Conservation (phyloP, 2,329 filamentous ascomycete species). For the Beauveria sp. region DNA sequence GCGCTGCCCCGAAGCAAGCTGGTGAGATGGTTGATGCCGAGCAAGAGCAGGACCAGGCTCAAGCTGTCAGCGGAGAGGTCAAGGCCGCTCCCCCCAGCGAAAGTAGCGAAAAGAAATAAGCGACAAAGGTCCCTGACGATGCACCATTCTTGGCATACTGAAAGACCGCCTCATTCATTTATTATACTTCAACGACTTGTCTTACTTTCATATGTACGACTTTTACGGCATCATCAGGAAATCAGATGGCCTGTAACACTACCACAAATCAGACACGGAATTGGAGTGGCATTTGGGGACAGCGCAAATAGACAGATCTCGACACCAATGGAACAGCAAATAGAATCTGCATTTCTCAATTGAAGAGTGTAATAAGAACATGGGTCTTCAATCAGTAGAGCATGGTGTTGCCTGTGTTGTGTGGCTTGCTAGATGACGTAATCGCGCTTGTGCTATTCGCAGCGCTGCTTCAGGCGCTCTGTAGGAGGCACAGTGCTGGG, state of each 20-base stretch:
- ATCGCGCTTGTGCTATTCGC: not conserved
- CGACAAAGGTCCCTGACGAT: not conserved
- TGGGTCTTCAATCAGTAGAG: too few species aligned
- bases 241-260: slow-evolving; percentile 11
- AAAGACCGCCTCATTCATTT: slow-evolving; percentile 1
- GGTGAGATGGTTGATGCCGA: slow-evolving; percentile 50
- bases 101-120: slow-evolving; percentile 10
- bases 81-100: slow-evolving; percentile 3
- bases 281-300: slow-evolving; percentile 10
- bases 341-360: slow-evolving; percentile 11
- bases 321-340: slow-evolving; percentile 12
- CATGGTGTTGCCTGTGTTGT: not conserved
- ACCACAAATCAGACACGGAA: slow-evolving; percentile 6
- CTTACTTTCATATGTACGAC: slow-evolving; percentile 14
- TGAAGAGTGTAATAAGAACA: too few species aligned
- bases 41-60: slow-evolving; percentile 6
- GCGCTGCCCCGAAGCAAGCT: slow-evolving; percentile 40
- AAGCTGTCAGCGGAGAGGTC: not conserved
- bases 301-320: slow-evolving; percentile 14
- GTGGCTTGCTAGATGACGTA: slow-evolving; percentile 9
- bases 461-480: not conserved
- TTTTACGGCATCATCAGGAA: slow-evolving; percentile 9
- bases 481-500: not conserved
- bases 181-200: slow-evolving; percentile 13
- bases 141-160: not conserved